These are phyloP conservation scores for Apiospora hydei DNA, from an alignment of 2,329 filamentous ascomycete genomes.

Conservation along the genomic window DNA sequence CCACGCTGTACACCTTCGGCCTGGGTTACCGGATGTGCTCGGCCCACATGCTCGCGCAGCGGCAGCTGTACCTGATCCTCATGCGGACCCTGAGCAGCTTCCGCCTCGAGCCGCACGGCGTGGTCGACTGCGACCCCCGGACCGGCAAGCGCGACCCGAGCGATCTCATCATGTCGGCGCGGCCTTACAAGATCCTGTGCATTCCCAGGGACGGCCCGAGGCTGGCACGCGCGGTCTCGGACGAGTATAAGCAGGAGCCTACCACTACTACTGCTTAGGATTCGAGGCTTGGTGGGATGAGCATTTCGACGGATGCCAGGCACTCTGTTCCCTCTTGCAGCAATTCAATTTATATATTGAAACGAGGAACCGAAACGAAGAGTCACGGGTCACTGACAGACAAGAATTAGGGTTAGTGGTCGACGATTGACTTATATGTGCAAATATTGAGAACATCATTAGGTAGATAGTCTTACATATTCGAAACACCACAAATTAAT, in stretches of 20 bases:
- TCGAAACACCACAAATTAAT: not conserved
- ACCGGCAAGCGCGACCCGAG: slow-evolving; percentile 39
- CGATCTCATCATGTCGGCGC: slow-evolving; percentile 39
- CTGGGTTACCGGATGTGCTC: slow-evolving; percentile 41
- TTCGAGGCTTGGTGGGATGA: no score
- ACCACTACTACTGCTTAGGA: not conserved
- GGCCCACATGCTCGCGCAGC: slow-evolving; percentile 38
- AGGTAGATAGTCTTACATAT: not conserved
- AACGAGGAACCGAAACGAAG: not conserved
- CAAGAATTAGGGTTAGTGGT: not conserved
- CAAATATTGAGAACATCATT: not conserved
- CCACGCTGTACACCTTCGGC: slow-evolving; percentile 38
- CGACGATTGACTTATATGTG: not conserved
- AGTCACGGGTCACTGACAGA: not conserved
- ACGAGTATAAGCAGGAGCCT: not conserved
- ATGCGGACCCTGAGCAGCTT: slow-evolving; percentile 40
- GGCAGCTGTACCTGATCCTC: slow-evolving; percentile 41
- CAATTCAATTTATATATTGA: no score
- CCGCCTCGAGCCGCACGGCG: slow-evolving; percentile 32
- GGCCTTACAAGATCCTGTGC: slow-evolving; percentile 36
- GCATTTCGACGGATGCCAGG: not conserved
- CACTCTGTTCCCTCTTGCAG: not conserved
- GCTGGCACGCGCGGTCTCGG: slow-evolving; percentile 13
- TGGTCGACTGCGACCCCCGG: slow-evolving; percentile 37
- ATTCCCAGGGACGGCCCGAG: slow-evolving; percentile 36